These are phyloP conservation scores for Thielaviopsis populi DNA, from an alignment of 2,329 filamentous ascomycete genomes.

Conservation along the genomic window DNA sequence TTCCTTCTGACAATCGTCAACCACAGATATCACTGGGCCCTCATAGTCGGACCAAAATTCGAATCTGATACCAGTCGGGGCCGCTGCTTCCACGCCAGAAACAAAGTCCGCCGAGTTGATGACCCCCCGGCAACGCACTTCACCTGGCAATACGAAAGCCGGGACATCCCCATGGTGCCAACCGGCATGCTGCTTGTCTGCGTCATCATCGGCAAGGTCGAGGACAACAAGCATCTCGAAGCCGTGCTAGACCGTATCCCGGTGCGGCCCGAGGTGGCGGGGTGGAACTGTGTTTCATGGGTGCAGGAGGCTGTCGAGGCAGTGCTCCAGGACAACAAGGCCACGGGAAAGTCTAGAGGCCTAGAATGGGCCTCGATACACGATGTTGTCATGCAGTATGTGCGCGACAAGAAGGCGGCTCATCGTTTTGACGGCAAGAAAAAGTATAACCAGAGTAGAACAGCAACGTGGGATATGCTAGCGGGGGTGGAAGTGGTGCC, in stretches of 20 bases:
- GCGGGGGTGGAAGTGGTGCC: not conserved
- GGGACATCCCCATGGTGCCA: not conserved
- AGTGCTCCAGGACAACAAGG: not conserved
- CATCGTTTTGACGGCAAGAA: not conserved
- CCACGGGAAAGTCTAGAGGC: not conserved
- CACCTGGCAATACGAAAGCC: not conserved
- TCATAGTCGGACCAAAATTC: too few species aligned
- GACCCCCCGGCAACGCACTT: too few species aligned
- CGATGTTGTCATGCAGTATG: not conserved
- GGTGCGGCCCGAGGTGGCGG: not conserved
- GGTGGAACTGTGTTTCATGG: not conserved
- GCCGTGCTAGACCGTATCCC: not conserved
- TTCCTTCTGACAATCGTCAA: too few species aligned
- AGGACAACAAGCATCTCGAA: not conserved
- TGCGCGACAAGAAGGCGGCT: not conserved
- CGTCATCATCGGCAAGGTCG: not conserved
- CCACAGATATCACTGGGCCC: too few species aligned
- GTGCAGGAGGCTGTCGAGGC: not conserved
- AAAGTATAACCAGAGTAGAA: not conserved
- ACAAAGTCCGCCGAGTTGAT: too few species aligned
- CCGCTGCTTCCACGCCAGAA: too few species aligned
- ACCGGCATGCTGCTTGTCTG: not conserved
- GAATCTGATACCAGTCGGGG: too few species aligned
- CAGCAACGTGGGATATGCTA: not conserved
- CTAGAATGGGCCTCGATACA: not conserved